Conservation (phyloP, 140 eudicot genomes). For the Flaveria floridana region DNA sequence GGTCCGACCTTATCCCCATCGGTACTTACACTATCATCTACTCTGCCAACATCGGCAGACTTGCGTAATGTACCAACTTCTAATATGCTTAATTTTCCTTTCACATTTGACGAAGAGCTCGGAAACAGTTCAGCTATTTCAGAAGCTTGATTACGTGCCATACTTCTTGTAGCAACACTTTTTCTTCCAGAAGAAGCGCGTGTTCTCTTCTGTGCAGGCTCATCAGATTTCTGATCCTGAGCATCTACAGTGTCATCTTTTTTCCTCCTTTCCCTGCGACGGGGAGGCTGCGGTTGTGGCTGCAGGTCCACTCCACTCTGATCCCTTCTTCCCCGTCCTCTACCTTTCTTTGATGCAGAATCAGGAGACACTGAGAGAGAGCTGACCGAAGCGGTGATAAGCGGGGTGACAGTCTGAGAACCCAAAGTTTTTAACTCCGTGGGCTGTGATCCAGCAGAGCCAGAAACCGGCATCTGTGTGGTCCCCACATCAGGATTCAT, state of each 20-base stretch:
- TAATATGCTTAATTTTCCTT: slow-evolving; percentile 24
- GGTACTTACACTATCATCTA: slow-evolving; percentile 20
- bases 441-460: slow-evolving; percentile 37
- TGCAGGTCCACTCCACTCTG: slow-evolving; percentile 48
- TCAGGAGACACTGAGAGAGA: slow-evolving; percentile 36
- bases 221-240: slow-evolving; percentile 52
- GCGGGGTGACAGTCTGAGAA: slow-evolving; percentile 35
- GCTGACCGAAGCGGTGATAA: slow-evolving; percentile 23
- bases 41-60: slow-evolving; percentile 17
- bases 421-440: slow-evolving; percentile 22
- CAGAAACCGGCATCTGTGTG: slow-evolving; percentile 35
- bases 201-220: slow-evolving; percentile 50
- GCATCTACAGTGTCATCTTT: slow-evolving; percentile 39
- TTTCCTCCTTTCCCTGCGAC: slow-evolving; percentile 66
- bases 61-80: slow-evolving; percentile 25
- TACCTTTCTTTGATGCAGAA: slow-evolving; percentile 47
- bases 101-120: slow-evolving; percentile 19
- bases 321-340: slow-evolving; percentile 59
- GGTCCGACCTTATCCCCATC: slow-evolving; percentile 24
- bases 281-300: slow-evolving; percentile 25
- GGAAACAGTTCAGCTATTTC: slow-evolving; percentile 21
- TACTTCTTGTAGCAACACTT: slow-evolving; percentile 53
- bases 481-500: slow-evolving; percentile 32
- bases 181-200: slow-evolving; percentile 55
- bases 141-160: slow-evolving; percentile 37